Evolutionary conservation across 2,329 filamentous ascomycete species (phyloP), one percentile per base, ranked within the genome.

Genomic region (Pseudocercospora musae): DNA sequence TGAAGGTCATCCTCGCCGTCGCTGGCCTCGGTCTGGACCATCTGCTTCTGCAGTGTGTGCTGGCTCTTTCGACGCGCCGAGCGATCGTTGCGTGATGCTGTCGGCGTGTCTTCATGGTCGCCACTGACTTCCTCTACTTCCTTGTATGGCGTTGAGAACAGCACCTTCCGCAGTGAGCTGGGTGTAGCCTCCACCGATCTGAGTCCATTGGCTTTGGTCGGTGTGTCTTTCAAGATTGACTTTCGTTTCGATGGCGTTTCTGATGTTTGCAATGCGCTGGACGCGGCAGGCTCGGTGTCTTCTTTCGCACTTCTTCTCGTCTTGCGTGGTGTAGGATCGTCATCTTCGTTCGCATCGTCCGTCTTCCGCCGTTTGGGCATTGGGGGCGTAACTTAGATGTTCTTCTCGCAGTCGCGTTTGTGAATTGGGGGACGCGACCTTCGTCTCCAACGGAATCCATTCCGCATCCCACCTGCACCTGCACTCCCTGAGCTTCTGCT

Each of bases 31-130:
- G 84, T 87, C 20, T 84, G 82, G 10, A 89, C 81, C 6, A 87
- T 87, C 48, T 87, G 87, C 72, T 93, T 87, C 40, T 96, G 88
- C 57, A 97, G 78, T 3, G 87, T 85, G 57, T 87, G 84, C 21
- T 89, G 90, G 74, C 91, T 96, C 81, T 96, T 97, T 72, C 88
- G 88, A 70, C 90, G 87, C 1, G 93, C 94, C 4, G 93, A 97
- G 54, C 90, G 87, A 76, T 97, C 92, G 66, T 90, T 89, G 65
- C 84, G 85, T 46, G 84, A 81, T 68, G 87, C 84, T 40, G 85
- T 84, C 0, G 90, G 71, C 9, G 72, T 74, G 11, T 70, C 69
- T 25, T 68, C 62, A 29, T 68, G 62, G 13, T 58, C 63, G 0
- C 89, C 91, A 54, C 71, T 52, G 40, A 29, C 62, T 7, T 66